phyloP scores from a whole-genome alignment of 2,329 filamentous ascomycete species.

The Cadophora sp. region DNA sequence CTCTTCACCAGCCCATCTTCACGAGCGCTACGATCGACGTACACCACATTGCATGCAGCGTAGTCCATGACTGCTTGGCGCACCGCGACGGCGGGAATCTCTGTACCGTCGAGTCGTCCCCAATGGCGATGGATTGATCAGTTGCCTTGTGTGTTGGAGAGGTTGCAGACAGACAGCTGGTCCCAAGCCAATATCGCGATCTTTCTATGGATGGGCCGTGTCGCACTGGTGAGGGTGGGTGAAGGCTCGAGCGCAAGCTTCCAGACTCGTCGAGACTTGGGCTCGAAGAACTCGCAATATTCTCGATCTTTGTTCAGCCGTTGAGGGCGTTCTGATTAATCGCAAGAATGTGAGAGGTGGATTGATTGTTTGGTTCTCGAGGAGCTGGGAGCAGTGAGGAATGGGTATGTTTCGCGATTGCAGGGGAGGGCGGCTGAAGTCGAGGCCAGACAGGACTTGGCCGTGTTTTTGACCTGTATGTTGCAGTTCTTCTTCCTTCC shows the following conservation, averaged over 20 bases:
- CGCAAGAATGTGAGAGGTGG: slow-evolving; percentile 12
- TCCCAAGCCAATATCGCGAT: slow-evolving; percentile 25
- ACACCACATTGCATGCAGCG: slow-evolving; percentile 52
- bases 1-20: slow-evolving; percentile 47
- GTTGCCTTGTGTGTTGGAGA: slow-evolving; percentile 11
- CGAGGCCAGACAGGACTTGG: slow-evolving; percentile 21
- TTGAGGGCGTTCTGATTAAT: slow-evolving; percentile 19
- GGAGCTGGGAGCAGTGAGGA: slow-evolving; percentile 21
- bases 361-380: slow-evolving; percentile 22
- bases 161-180: slow-evolving; percentile 17
- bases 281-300: slow-evolving; percentile 26
- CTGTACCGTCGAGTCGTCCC: slow-evolving; percentile 36
- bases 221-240: slow-evolving; percentile 31
- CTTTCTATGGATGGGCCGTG: slow-evolving; percentile 27
- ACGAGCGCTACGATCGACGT: slow-evolving; percentile 50
- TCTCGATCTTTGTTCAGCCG: slow-evolving; percentile 10
- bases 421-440: slow-evolving; percentile 31
- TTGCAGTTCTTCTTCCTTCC: neutral
- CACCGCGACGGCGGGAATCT: slow-evolving; percentile 38
- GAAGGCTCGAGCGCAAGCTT: slow-evolving; percentile 37
- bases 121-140: slow-evolving; percentile 26
- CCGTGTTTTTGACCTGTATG: neutral
- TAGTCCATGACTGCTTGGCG: slow-evolving; percentile 49
- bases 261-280: slow-evolving; percentile 37
- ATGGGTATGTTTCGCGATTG: slow-evolving; percentile 35